These are phyloP conservation scores for Schizophyllum commune DNA, from an alignment of 1,284 basidiomycete species.

Conservation along the genomic window DNA sequence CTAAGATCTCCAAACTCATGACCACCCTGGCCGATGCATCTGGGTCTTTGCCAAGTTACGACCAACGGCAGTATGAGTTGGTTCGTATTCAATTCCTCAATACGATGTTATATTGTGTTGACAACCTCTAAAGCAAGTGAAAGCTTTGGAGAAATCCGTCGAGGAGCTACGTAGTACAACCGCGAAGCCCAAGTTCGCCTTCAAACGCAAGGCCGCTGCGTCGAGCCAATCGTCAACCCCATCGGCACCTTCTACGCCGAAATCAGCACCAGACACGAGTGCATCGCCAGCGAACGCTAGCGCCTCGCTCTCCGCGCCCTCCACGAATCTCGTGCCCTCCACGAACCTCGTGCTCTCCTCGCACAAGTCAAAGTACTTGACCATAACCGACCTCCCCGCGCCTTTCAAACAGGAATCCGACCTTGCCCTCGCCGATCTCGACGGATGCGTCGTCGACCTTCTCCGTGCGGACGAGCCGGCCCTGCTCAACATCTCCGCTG, in stretches of 20 bases:
- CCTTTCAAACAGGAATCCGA: conserved; percentile 23
- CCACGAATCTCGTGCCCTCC: conserved; percentile 30
- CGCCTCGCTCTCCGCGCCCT: conserved; percentile 14
- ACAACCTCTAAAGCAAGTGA: conserved; percentile 37
- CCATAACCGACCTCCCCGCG: conserved; percentile 23
- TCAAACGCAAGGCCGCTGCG: conserved; percentile 46
- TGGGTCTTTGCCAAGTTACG: conserved; percentile 59
- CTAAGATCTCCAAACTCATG: conserved; percentile 43
- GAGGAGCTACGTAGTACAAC: conserved; percentile 39
- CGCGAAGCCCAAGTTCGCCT: conserved; percentile 60
- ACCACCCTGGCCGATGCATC: conserved; percentile 56
- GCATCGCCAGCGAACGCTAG: conserved; percentile 3
- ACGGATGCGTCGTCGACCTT: conserved; percentile 63
- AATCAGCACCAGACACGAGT: neutral
- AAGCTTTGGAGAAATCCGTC: conserved; percentile 44
- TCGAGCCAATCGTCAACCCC: conserved; percentile 11
- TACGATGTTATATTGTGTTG: too few relatives aligned
- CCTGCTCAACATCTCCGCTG: conserved; percentile 36
- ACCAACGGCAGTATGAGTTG: conserved; percentile 62
- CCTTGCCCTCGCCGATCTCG: conserved; percentile 51
- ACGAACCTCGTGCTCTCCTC: conserved; percentile 31
- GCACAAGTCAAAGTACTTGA: conserved; percentile 33
- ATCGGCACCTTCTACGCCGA: neutral
- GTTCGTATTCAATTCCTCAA: conserved; percentile 33
- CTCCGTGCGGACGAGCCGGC: conserved; percentile 18